These are phyloP conservation scores for Cladosporium velox DNA, from an alignment of 2,329 filamentous ascomycete species.

Conservation along the genomic window DNA sequence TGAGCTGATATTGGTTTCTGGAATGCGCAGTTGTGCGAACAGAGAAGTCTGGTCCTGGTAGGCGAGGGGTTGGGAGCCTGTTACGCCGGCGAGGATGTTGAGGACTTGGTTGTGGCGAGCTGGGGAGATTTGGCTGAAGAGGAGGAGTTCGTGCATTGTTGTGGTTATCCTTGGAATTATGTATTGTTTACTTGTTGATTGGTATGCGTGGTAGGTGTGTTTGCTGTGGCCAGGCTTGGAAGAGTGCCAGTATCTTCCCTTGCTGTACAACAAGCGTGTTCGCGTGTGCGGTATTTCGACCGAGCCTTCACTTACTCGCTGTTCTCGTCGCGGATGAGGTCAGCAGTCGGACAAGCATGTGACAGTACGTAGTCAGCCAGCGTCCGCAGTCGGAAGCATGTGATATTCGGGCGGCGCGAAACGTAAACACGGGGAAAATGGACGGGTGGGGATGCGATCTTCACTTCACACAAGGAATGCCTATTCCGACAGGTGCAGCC, in stretches of 20 bases:
- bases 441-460: neutral
- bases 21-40: conserved; percentile 21
- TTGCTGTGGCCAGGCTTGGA: neutral
- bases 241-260: neutral
- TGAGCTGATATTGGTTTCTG: conserved; percentile 25
- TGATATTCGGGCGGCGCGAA: neutral
- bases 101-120: conserved; percentile 62
- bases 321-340: neutral
- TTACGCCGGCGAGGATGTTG: conserved; percentile 62
- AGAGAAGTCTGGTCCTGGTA: conserved; percentile 39
- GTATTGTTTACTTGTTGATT: neutral
- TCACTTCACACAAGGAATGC: conserved; percentile 2
- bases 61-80: conserved; percentile 61
- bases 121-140: conserved; percentile 60
- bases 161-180: neutral
- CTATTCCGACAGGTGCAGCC: conserved; percentile 13
- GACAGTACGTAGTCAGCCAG: neutral
- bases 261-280: too few relatives aligned
- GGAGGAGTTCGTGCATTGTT: conserved; percentile 62
- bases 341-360: neutral
- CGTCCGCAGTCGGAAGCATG: conserved; percentile 5
- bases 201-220: neutral
- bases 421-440: conserved; percentile 12
- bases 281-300: neutral
- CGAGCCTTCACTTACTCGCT: neutral